Evolutionary conservation across 192 early-diverging fungal species (phyloP).

Genomic region (Funneliformis mosseae): DNA sequence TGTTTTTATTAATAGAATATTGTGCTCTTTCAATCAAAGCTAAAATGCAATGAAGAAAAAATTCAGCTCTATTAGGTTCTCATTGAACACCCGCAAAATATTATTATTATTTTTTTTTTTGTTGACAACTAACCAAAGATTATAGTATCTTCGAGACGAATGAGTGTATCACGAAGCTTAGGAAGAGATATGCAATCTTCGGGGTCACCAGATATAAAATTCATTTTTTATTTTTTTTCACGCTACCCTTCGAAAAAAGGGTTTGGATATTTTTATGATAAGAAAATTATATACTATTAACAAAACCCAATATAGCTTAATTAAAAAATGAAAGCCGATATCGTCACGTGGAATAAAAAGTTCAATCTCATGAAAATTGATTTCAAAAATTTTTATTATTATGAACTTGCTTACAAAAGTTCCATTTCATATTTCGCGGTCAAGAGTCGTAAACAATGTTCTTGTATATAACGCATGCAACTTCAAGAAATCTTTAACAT

Average conservation of each 20-base stretch:
- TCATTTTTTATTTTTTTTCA: background rate
- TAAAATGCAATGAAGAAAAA: conserved; percentile 39
- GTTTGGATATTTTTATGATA: background rate
- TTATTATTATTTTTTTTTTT: background rate
- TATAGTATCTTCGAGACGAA: conserved; percentile 95
- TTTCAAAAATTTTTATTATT: background rate
- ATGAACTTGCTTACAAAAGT: background rate
- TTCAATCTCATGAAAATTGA: too few relatives aligned
- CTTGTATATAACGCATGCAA: background rate
- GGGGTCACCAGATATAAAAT: conserved; percentile 1
- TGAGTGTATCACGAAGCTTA: conserved; percentile 73
- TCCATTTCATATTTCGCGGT: background rate
- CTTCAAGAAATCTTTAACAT: background rate
- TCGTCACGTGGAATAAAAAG: too few relatives aligned
- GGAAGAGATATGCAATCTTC: conserved; percentile 17
- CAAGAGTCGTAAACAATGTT: background rate
- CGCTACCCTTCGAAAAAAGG: background rate
- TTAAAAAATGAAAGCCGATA: too few relatives aligned
- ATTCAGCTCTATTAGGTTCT: conserved; percentile 7
- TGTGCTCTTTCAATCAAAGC: conserved; percentile 94
- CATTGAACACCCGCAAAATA: background rate
- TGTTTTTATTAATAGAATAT: conserved; percentile 80
- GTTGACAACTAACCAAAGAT: conserved; percentile 68
- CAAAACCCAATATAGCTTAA: too few relatives aligned
- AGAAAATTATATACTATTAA: too few relatives aligned